Evolutionary conservation across 441 rosid genomes (phyloP).

Genomic region (Eutrema salsugineum): DNA sequence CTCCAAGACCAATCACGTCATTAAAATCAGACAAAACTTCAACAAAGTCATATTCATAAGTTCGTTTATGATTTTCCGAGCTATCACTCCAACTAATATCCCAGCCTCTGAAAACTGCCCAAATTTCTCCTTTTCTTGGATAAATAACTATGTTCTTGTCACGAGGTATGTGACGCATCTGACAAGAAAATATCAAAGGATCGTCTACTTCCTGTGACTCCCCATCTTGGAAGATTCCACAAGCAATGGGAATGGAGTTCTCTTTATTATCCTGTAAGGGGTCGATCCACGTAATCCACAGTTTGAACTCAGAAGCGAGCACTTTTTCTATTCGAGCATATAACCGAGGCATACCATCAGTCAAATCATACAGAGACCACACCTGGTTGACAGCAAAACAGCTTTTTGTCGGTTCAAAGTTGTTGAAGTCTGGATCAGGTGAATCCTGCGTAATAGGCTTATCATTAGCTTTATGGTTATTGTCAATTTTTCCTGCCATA

Average conservation of each 20-base stretch:
- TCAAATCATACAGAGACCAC: constrained; percentile 58
- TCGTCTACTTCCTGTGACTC: constrained; percentile 35
- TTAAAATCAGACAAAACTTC: constrained; percentile 58
- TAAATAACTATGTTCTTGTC: constrained; percentile 37
- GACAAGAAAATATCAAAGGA: constrained; percentile 62
- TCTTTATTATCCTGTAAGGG: constrained; percentile 35
- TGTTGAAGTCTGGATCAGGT: constrained; percentile 57
- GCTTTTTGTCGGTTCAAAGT: constrained; percentile 45
- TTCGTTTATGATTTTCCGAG: constrained; percentile 25
- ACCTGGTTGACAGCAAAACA: constrained; percentile 51
- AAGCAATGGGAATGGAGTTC: constrained; percentile 44
- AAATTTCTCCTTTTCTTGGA: constrained; percentile 72
- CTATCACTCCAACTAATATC: constrained; percentile 49
- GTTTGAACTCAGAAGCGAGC: constrained; percentile 40
- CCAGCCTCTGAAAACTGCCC: constrained; percentile 90
- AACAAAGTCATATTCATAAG: constrained; percentile 72
- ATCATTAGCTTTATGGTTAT: constrained; percentile 11
- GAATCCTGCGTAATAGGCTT: constrained; percentile 15
- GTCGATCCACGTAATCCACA: constrained; percentile 55
- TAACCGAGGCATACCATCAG: constrained; percentile 62
- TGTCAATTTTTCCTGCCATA: constrained; percentile 7
- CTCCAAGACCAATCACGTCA: constrained; percentile 43
- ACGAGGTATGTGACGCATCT: constrained; percentile 29
- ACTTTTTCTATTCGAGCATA: constrained; percentile 53
- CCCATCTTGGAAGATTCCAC: constrained; percentile 61